Percentiles rank a stretch among this genome's conserved stretches.
phyloP scores from a whole-genome alignment of 495 filamentous ascomycete genomes.

The Friedmanniomyces simplex region DNA sequence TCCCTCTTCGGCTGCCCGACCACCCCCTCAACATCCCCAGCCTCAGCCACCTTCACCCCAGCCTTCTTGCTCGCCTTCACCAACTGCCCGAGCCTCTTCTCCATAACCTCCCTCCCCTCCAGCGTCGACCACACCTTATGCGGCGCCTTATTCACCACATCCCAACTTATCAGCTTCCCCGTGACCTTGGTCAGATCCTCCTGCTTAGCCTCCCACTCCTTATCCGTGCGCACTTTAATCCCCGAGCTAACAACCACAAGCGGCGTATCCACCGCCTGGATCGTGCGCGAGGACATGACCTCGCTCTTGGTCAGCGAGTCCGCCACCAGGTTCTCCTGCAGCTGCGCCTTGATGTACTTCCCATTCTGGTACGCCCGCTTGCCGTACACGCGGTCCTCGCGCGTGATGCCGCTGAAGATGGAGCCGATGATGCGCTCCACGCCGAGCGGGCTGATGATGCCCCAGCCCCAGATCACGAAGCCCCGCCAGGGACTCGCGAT shows the following conservation, averaged over 20 bases:
- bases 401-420: conserved; percentile 62
- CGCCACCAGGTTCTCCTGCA: conserved; percentile 88
- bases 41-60: not conserved
- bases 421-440: conserved; percentile 68
- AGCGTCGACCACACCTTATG: conserved; percentile 71
- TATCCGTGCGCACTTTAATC: conserved; percentile 41
- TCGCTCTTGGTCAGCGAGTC: conserved; percentile 72
- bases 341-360: conserved; percentile 72
- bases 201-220: conserved; percentile 69
- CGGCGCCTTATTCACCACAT: conserved; percentile 74
- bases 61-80: conserved; percentile 30
- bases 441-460: conserved; percentile 75
- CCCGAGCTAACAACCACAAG: conserved; percentile 78
- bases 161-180: conserved; percentile 67
- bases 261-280: conserved; percentile 63
- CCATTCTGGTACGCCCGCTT: conserved; percentile 64
- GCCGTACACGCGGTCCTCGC: conserved; percentile 79
- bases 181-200: conserved; percentile 72
- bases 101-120: conserved; percentile 58
- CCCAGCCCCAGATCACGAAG: conserved; percentile 75
- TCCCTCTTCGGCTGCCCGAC: not conserved
- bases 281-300: conserved; percentile 59
- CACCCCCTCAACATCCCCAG: not conserved
- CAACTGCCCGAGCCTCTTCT: conserved; percentile 55
- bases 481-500: conserved; percentile 59